Conservation (phyloP, 2,329 filamentous ascomycete species). For the Pseudocercospora macadamiae region DNA sequence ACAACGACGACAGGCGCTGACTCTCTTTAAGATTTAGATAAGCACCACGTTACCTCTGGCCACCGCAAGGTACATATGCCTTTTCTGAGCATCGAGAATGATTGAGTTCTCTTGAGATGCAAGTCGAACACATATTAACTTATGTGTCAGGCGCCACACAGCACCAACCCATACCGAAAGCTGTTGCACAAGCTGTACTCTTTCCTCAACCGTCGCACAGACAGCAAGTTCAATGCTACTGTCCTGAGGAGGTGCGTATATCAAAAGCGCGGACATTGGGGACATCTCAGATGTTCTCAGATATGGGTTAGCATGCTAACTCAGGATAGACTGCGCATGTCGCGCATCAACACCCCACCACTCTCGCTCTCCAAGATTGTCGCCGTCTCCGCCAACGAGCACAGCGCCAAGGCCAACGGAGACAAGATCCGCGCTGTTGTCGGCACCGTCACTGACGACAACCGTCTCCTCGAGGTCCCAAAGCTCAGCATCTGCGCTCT, state of each 20-base stretch:
- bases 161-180: constrained; percentile 42
- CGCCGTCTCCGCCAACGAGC: constrained; percentile 56
- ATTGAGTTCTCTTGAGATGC: constrained; percentile 27
- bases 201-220: constrained; percentile 68
- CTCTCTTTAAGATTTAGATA: constrained; percentile 27
- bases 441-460: constrained; percentile 96
- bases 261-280: not conserved
- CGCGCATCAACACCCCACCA: constrained; percentile 84
- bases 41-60: constrained; percentile 32
- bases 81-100: constrained; percentile 25
- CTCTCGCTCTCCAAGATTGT: constrained; percentile 93
- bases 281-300: not conserved
- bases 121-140: constrained; percentile 26
- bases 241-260: constrained; percentile 67
- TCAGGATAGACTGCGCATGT: constrained; percentile 82
- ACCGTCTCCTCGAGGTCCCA: constrained; percentile 85
- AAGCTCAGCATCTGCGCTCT: constrained; percentile 94
- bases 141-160: constrained; percentile 76
- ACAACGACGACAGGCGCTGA: too few relatives aligned
- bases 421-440: constrained; percentile 91
- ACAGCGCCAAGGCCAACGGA: constrained; percentile 58
- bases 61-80: constrained; percentile 34
- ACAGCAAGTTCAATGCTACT: constrained; percentile 98
- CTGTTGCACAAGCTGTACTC: constrained; percentile 56
- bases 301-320: constrained; percentile 12